Conservation (phyloP, 2,329 filamentous ascomycete genomes). For the Phaeophleospora eucalypticola region DNA sequence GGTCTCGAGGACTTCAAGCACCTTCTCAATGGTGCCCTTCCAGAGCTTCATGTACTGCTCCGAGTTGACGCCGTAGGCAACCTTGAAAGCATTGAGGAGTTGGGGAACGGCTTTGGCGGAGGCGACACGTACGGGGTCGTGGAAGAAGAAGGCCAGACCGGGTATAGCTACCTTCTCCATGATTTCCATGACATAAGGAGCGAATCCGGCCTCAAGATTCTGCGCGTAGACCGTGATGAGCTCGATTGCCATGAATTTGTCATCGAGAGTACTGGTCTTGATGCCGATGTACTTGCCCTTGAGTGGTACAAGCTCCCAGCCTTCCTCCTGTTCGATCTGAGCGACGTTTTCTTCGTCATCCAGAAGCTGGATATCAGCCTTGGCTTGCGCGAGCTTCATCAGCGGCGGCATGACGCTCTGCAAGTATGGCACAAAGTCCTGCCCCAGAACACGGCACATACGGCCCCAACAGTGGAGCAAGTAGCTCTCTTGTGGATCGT, state of each 20-base stretch:
- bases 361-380: conserved; percentile 93
- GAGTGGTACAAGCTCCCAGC: conserved; percentile 94
- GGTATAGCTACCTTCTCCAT: conserved; percentile 96
- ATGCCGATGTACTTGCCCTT: conserved; percentile 99
- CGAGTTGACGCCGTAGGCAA: conserved; percentile 77
- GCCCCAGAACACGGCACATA: conserved; percentile 91
- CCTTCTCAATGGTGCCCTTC: conserved; percentile 79
- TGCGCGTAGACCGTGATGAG: conserved; percentile 95
- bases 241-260: conserved; percentile 99
- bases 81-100: conserved; percentile 89
- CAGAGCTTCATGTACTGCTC: conserved; percentile 77
- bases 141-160: conserved; percentile 96
- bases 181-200: conserved; percentile 84
- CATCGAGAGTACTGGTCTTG: conserved; percentile 91
- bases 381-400: conserved; percentile 83
- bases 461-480: conserved; percentile 98
- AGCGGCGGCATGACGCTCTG: conserved; percentile 91
- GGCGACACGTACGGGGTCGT: conserved; percentile 91
- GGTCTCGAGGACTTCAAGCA: conserved; percentile 86
- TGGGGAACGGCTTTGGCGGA: conserved; percentile 93
- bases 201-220: conserved; percentile 87
- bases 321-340: conserved; percentile 87
- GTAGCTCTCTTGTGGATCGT: conserved; percentile 95
- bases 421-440: conserved; percentile 89
- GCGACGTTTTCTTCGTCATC: conserved; percentile 94